Percentiles rank a stretch among this genome's conserved stretches.
Evolutionary conservation across 208 protist species (phyloP).

Genomic region (Giardia duodenalis): DNA sequence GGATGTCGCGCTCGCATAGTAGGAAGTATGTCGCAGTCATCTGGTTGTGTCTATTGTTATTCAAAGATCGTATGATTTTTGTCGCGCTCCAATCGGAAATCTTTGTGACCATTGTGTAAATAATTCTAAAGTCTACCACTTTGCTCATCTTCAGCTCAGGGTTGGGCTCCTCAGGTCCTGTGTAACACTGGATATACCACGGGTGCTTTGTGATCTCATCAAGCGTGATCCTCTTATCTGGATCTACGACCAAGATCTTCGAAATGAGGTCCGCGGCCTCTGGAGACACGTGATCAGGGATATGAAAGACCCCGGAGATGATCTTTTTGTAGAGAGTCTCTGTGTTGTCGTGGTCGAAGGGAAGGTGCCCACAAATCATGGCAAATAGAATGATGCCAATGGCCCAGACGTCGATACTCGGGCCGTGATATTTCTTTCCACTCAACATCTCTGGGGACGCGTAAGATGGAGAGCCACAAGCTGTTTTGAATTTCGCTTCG

Average conservation of each 20-base stretch:
- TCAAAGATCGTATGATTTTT: slow-evolving; percentile 23
- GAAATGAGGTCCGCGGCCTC: slow-evolving; percentile 49
- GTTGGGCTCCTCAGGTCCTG: background rate
- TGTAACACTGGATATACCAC: slow-evolving; percentile 39
- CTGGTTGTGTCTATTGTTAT: slow-evolving; percentile 37
- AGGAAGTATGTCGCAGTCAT: slow-evolving; percentile 39
- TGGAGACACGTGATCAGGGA: slow-evolving; percentile 22
- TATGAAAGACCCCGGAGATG: slow-evolving; percentile 59
- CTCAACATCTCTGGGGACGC: slow-evolving; percentile 73
- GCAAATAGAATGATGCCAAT: slow-evolving; percentile 76
- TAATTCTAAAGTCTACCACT: background rate
- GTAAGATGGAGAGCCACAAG: slow-evolving; percentile 76
- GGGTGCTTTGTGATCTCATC: slow-evolving; percentile 51
- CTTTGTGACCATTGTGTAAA: background rate
- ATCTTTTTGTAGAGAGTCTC: slow-evolving; percentile 70
- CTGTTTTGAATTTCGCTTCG: slow-evolving; percentile 58
- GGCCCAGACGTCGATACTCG: slow-evolving; percentile 73
- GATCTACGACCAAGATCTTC: slow-evolving; percentile 57
- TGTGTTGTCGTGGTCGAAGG: slow-evolving; percentile 70
- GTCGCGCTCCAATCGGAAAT: background rate
- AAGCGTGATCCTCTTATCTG: slow-evolving; percentile 54
- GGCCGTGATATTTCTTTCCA: slow-evolving; percentile 66
- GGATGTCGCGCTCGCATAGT: background rate
- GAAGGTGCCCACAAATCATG: slow-evolving; percentile 66
- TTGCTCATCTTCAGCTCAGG: background rate